Evolutionary conservation across 2,329 filamentous ascomycete genomes (phyloP).

Genomic region (Plenodomus biglobosus): DNA sequence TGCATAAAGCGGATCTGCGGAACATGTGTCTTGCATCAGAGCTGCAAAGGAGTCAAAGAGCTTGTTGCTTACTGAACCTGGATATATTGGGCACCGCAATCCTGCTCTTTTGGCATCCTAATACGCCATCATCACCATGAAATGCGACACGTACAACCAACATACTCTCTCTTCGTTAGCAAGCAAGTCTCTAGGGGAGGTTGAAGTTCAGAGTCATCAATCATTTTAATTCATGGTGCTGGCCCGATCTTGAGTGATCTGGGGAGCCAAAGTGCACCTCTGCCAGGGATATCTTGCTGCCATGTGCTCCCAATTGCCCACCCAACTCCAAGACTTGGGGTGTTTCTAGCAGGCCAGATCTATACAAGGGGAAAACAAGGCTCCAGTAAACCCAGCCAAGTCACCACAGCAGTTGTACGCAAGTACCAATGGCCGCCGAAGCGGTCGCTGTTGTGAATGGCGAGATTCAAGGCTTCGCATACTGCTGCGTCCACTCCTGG

Average conservation of each 20-base stretch:
- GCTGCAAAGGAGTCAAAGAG: too few relatives aligned
- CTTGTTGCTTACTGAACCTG: too few relatives aligned
- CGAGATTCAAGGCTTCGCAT: constrained; percentile 56
- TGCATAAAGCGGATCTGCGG: too few relatives aligned
- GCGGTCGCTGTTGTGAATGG: not conserved
- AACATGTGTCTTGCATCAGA: too few relatives aligned
- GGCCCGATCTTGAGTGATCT: constrained; percentile 4
- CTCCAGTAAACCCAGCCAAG: constrained; percentile 2
- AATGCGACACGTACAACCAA: not conserved
- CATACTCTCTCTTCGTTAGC: too few relatives aligned
- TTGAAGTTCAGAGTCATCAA: constrained; percentile 8
- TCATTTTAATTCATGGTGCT: constrained; percentile 22
- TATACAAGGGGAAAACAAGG: constrained; percentile 8
- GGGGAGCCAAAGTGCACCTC: constrained; percentile 8
- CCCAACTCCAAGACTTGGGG: constrained; percentile 22
- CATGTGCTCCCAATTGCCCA: constrained; percentile 21
- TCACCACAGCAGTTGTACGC: not conserved
- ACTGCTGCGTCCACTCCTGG: constrained; percentile 84
- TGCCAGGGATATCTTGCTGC: constrained; percentile 16
- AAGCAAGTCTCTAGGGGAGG: not conserved
- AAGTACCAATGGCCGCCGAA: not conserved
- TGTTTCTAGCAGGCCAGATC: constrained; percentile 14
- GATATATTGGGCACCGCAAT: too few relatives aligned
- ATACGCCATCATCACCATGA: not conserved
- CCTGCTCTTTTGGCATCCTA: too few relatives aligned